Evolutionary conservation across 257 asterid species (phyloP).

Genomic region (Agastache rugosa): DNA sequence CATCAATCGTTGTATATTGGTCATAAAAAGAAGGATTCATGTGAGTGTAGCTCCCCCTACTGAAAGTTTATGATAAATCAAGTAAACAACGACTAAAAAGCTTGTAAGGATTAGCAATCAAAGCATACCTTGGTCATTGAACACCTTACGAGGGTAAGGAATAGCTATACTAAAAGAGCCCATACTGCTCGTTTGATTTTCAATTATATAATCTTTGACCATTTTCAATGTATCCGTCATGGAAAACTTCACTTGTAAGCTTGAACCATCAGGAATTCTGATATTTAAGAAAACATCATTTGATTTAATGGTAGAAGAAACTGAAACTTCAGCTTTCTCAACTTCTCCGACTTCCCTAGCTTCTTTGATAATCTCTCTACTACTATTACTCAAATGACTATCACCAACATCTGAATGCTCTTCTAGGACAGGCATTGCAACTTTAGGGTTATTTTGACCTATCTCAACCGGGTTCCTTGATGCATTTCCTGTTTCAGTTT

Average conservation of each 20-base stretch:
- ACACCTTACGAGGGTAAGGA: constrained; percentile 97
- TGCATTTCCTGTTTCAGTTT: constrained; percentile 43
- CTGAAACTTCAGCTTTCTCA: constrained; percentile 51
- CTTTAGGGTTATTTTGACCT: constrained; percentile 40
- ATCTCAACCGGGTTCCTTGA: constrained; percentile 40
- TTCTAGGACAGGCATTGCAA: constrained; percentile 36
- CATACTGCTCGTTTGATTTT: constrained; percentile 56
- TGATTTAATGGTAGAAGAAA: constrained; percentile 49
- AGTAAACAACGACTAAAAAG: constrained; percentile 8
- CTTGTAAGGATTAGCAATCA: constrained; percentile 17
- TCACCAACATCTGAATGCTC: constrained; percentile 37
- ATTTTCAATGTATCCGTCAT: constrained; percentile 66
- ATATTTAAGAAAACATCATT: constrained; percentile 76
- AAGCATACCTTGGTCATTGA: constrained; percentile 74
- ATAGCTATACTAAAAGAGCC: constrained; percentile 78
- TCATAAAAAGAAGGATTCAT: neutral
- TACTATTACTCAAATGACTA: constrained; percentile 37
- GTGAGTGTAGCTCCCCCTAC: neutral
- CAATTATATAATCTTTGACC: constrained; percentile 67
- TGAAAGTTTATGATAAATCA: constrained; percentile 9
- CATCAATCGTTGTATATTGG: constrained; percentile 4
- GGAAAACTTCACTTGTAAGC: constrained; percentile 67
- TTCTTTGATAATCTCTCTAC: constrained; percentile 41
- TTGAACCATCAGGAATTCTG: constrained; percentile 73
- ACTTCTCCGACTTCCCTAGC: constrained; percentile 46